These are phyloP conservation scores for Trametes sanguinea DNA, from an alignment of 768 basidiomycete species.

Conservation along the genomic window DNA sequence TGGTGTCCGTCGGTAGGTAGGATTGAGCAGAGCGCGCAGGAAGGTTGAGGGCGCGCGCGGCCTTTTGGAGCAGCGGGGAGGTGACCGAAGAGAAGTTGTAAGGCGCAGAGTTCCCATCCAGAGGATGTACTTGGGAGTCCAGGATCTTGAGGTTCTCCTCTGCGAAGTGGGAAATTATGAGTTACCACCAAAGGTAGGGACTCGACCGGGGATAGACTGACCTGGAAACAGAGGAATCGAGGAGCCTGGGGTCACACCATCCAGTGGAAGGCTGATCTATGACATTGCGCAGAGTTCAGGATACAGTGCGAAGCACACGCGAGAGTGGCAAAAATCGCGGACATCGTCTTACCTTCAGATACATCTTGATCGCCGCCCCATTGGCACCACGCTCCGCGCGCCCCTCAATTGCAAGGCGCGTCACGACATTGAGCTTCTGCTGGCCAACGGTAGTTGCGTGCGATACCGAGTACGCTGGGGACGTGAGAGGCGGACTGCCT, in stretches of 20 bases:
- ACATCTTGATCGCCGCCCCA: conserved; percentile 70
- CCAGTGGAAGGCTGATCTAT: conserved; percentile 69
- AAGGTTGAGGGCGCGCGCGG: conserved; percentile 68
- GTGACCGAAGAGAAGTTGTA: conserved; percentile 71
- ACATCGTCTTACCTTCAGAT: conserved; percentile 59
- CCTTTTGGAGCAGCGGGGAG: conserved; percentile 65
- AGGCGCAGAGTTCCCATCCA: conserved; percentile 69
- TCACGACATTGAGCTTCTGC: conserved; percentile 65
- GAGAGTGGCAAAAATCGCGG: conserved; percentile 6
- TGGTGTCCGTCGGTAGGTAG: conserved; percentile 58
- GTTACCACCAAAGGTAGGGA: not conserved
- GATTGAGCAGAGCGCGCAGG: conserved; percentile 60
- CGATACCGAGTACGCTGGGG: conserved; percentile 22
- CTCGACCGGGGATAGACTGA: conserved; percentile 30
- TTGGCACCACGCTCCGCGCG: conserved; percentile 66
- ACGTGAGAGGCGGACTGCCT: conserved; percentile 35
- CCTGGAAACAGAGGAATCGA: conserved; percentile 76
- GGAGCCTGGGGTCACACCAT: conserved; percentile 63
- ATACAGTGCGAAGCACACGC: not conserved
- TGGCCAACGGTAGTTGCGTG: conserved; percentile 26
- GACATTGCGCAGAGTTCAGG: too few relatives aligned
- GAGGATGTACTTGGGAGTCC: conserved; percentile 72
- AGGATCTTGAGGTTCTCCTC: conserved; percentile 82
- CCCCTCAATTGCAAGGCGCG: conserved; percentile 74
- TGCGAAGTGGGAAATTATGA: conserved; percentile 29